Evolutionary conservation across 2,329 filamentous ascomycete species (phyloP), one percentile per base, ranked within the genome.

Genomic region (Alternaria brassicae): DNA sequence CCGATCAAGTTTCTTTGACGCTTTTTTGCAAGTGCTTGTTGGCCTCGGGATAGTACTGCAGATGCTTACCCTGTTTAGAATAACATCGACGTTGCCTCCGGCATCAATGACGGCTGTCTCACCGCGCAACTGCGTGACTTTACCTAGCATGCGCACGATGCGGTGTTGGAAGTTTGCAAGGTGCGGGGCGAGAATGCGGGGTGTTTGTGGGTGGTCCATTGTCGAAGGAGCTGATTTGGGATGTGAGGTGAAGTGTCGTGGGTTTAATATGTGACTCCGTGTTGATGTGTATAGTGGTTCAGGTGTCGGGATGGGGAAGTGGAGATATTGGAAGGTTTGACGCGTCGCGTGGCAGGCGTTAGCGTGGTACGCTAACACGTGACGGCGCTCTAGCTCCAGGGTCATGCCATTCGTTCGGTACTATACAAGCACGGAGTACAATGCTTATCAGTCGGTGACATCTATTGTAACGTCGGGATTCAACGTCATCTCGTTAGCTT

Each of bases 61-160:
- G 12, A 28, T 15, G n/a, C 84, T 61, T 81, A 93, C 91, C 50
- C 89, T 84, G 74, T 91, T 93, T 66, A 98, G 77, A 17, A 90
- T 81, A 2, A 92, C 83, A 0, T 88, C 91, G 25, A 97, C 86
- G 21, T 88, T 85, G 0, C 94, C 94, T 3, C 83, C 89, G 6
- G 92, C 89, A 57, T 97, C 92, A 28, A 98, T 85, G 6, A 88
- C 87, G 0, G 93, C 94, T 50, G 86, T 85, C 52, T 95, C 91
- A 67, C 93, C 93, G 51, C 89, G 89, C 23, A 98, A 83, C 71
- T 95, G 89, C 4, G 87, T 86, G 45, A 98, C 93, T 71, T 90
- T 93, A 71, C 95, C 95, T 5, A 96, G 84, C 55, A 98, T 83
- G 70, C 93, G 93, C 63, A 98, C 91, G 62, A 91, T 91, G 66